Evolutionary conservation across 306 rosid species (phyloP).

Genomic region (Prunus salicina): DNA sequence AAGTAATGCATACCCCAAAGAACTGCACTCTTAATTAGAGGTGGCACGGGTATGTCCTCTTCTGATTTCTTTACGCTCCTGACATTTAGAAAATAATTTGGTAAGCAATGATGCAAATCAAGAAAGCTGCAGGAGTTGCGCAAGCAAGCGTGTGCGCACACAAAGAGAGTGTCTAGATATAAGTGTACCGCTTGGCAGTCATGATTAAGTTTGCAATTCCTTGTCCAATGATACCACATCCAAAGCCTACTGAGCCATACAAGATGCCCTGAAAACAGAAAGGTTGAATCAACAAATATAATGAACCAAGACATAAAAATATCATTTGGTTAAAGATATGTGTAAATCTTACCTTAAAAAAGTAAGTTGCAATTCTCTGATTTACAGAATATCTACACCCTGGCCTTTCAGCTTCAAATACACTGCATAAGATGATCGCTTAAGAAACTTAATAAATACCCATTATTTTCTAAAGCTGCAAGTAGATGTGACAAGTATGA

Average conservation of each 20-base stretch:
- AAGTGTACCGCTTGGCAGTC: slow-evolving; percentile 77
- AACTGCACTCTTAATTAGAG: slow-evolving; percentile 77
- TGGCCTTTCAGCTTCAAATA: slow-evolving; percentile 53
- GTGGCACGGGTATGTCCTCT: slow-evolving; percentile 93
- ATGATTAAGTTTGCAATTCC: slow-evolving; percentile 92
- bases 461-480: background rate
- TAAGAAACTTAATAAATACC: background rate
- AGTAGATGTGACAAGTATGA: background rate
- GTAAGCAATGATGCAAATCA: slow-evolving; percentile 3
- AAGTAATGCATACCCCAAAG: slow-evolving; percentile 44
- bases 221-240: slow-evolving; percentile 93
- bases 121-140: background rate
- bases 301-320: background rate
- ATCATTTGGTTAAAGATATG: background rate
- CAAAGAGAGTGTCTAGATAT: slow-evolving; percentile 14
- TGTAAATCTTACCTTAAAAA: slow-evolving; percentile 35
- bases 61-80: slow-evolving; percentile 92
- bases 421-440: slow-evolving; percentile 29
- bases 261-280: slow-evolving; percentile 64
- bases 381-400: slow-evolving; percentile 42
- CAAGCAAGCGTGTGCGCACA: background rate
- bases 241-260: slow-evolving; percentile 90
- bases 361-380: slow-evolving; percentile 41
- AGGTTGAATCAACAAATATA: slow-evolving; percentile 4
- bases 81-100: slow-evolving; percentile 15